Conservation (phyloP, 164 flowering plant species). For the Akebia trifoliata region DNA sequence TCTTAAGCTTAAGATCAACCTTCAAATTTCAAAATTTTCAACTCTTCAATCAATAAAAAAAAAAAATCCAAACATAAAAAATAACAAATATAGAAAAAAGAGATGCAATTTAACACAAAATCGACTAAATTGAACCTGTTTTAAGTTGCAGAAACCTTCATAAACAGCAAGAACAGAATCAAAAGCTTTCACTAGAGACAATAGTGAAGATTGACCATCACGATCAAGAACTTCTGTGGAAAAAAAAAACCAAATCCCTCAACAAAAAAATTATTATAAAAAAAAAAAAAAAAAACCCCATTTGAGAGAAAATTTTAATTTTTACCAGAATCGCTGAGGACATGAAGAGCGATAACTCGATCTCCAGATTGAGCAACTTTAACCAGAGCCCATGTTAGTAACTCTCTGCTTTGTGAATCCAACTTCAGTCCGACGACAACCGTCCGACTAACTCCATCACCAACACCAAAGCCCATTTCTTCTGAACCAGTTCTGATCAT, state of each 20-base stretch:
- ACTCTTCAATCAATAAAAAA: no score
- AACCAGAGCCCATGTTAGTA: slow-evolving; percentile 90
- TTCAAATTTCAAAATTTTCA: slow-evolving; percentile 29
- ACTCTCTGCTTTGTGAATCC: slow-evolving; percentile 63
- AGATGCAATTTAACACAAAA: no score
- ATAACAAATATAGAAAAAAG: no score
- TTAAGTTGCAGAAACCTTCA: slow-evolving; percentile 95
- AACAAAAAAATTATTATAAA: no score
- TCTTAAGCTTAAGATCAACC: slow-evolving; percentile 92
- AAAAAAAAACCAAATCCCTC: no score
- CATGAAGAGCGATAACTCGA: slow-evolving; percentile 75
- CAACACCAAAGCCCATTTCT: no score
- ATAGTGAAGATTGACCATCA: slow-evolving; percentile 57
- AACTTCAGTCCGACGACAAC: slow-evolving; percentile 84
- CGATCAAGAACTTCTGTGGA: slow-evolving; percentile 29
- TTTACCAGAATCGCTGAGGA: slow-evolving; percentile 51
- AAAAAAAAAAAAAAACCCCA: slow-evolving; percentile 3
- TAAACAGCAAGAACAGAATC: slow-evolving; percentile 87
- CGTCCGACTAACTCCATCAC: slow-evolving; percentile 31
- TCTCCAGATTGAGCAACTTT: slow-evolving; percentile 86
- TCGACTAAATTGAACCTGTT: no score
- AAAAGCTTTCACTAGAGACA: slow-evolving; percentile 75
- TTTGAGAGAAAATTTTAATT: no score
- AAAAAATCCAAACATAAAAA: no score
- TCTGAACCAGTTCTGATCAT: no score